Evolutionary conservation across 2,329 filamentous ascomycete species (phyloP).

Genomic region (Phialocephala subalpina): DNA sequence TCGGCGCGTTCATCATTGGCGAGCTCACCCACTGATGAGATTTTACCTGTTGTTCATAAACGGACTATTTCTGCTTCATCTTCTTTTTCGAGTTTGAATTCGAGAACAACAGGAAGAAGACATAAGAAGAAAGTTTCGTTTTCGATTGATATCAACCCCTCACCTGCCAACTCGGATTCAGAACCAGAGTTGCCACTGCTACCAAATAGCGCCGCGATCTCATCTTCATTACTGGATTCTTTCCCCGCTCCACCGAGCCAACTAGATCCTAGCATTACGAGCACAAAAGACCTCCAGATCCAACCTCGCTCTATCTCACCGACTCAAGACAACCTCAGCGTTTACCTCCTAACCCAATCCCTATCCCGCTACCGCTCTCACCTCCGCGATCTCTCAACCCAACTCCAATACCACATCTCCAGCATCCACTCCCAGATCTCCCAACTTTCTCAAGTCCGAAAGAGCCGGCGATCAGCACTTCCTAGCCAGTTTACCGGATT

Average conservation of each 20-base stretch:
- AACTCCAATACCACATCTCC: conserved; percentile 36
- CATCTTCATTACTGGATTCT: conserved; percentile 23
- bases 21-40: conserved; percentile 22
- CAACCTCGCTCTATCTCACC: neutral
- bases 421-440: conserved; percentile 34
- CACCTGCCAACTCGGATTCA: conserved; percentile 9
- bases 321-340: conserved; percentile 16
- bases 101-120: conserved; percentile 15
- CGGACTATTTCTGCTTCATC: conserved; percentile 21
- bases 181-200: conserved; percentile 11
- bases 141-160: conserved; percentile 11
- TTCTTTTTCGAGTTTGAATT: conserved; percentile 8
- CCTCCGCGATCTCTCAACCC: conserved; percentile 30
- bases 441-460: conserved; percentile 25
- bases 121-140: conserved; percentile 44
- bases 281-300: neutral
- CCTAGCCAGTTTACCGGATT: conserved; percentile 16
- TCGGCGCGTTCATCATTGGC: conserved; percentile 28
- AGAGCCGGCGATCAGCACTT: conserved; percentile 32
- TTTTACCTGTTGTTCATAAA: conserved; percentile 13
- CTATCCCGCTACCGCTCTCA: conserved; percentile 31
- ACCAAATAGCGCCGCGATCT: conserved; percentile 3
- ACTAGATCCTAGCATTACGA: conserved; percentile 11
- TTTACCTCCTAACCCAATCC: conserved; percentile 19
- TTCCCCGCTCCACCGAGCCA: conserved; percentile 29